A percentile compares a stretch with the other conserved stretches of the same genome.
These are phyloP conservation scores for Neospermospora avenae DNA, from an alignment of 2,329 filamentous ascomycete species.

Conservation along the genomic window DNA sequence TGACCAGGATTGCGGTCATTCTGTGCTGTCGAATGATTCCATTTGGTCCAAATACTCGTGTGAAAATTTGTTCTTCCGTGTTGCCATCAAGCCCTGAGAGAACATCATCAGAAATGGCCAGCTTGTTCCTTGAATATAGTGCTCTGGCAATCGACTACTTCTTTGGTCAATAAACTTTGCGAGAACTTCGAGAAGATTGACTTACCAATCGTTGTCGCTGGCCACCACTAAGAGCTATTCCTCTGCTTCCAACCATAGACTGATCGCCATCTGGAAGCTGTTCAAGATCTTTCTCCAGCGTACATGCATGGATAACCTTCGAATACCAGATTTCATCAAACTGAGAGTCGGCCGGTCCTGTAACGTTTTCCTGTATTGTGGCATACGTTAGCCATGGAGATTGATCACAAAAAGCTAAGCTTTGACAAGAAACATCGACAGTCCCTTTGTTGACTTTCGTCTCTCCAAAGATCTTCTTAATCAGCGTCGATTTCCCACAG, in stretches of 20 bases:
- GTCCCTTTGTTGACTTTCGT: neutral
- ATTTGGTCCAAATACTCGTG: constrained; percentile 18
- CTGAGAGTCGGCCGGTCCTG: constrained; percentile 26
- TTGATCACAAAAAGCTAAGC: constrained; percentile 42
- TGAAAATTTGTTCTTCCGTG: constrained; percentile 24
- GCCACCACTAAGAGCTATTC: constrained; percentile 32
- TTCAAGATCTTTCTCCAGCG: constrained; percentile 54
- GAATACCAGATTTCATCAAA: constrained; percentile 52
- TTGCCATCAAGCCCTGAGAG: constrained; percentile 31
- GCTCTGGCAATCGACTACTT: constrained; percentile 53
- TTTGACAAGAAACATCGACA: neutral
- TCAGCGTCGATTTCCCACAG: constrained; percentile 1
- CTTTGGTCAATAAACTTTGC: neutral
- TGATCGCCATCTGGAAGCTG: constrained; percentile 28
- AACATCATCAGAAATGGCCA: constrained; percentile 30
- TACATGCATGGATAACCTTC: constrained; percentile 61
- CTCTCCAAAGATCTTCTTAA: neutral
- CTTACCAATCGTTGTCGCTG: constrained; percentile 21
- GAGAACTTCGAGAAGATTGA: neutral
- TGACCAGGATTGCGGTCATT: constrained; percentile 39
- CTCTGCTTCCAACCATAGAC: constrained; percentile 28
- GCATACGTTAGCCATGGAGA: constrained; percentile 43
- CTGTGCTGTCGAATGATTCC: constrained; percentile 25
- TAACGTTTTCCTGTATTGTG: constrained; percentile 40
- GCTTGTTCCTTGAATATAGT: constrained; percentile 35